Evolutionary conservation across 768 basidiomycete genomes (phyloP), one percentile per base, ranked within the genome.

Genomic region (Auricularia sp.): DNA sequence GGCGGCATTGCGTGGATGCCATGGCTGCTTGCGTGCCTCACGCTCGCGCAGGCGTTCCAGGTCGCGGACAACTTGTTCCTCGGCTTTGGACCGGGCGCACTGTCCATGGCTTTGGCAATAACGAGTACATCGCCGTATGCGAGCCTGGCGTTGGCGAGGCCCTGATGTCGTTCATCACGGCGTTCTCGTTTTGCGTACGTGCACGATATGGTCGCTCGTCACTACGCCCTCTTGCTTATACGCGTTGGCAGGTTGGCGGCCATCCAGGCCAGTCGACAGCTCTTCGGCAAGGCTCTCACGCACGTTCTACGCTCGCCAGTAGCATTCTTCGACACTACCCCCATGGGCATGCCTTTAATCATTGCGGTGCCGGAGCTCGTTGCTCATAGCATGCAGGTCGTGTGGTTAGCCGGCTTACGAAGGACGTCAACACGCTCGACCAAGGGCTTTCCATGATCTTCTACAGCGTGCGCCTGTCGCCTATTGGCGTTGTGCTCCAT

Each of bases 321-420:
- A 0, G 81, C 85, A 3, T 90, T 89, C 76, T 89, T 88, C 70
- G 89, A 91, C 70, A 86, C 87, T 0, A 89, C 88, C 0, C 86
- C 86, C 1, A 80, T 86, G 70, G 85, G 85, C 29, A 29, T 84
- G 68, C 29, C 29, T 29, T 29, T 29, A 29, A 29, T 29, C 29
- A 29, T 29, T 29, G 29, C 29, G 29, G 29, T 29, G 29, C 29
- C 29, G 29, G 29, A 29, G 29, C 29, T 29, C 29, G 2, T 29
- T 29, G 29, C 29, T 29, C 29, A 29, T 29, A 29, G 29, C 29
- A 29, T 29, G 16, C 61, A 85, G 86, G 85, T 1, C 75, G 85
- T 45, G 82, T 86, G 45, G 73, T 83, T 44, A 84, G 84, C 2
- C 76, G 83, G 3, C 71, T 87, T 16, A 84, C 85, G 2, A 86